Evolutionary conservation across 2,329 filamentous ascomycete species (phyloP), one percentile per base, ranked within the genome.

Genomic region (Colletotrichum nymphaeae): DNA sequence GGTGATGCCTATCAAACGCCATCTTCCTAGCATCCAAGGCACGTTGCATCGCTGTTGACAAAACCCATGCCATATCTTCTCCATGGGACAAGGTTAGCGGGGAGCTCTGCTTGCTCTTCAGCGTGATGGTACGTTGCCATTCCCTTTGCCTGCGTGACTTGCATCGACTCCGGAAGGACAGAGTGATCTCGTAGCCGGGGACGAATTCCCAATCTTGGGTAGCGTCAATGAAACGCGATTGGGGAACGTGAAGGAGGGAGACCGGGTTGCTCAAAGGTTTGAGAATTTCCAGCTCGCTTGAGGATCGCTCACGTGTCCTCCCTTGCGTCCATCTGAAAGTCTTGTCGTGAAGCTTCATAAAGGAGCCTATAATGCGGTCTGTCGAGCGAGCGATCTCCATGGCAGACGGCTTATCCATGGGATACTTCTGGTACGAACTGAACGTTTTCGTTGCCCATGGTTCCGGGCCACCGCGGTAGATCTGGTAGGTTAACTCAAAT

Each of bases 361-460:
- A 90, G 9, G 88, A 80, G 16, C 86, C 87, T 72, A 90, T 77
- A 76, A 88, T 87, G 67, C 84, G 82, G 76, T 89, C 87, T 12
- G 83, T 85, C n/a, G 85, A 84, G 30, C 86, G 78, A 58, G 87
- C 81, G 58, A 89, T 79, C 52, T 88, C 86, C 71, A 83, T 82
- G n/a, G 86, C 84, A 32, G 82, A 79, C 11, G 84, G 81, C 52
- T 81, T 80, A n/a, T 83, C 85, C 63, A 89, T 72, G 35, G 83
- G 79, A 26, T 84, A 83, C 67, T 85, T 83, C 77, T 90, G 88
- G 77, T 88, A 89, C 12, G 88, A 90, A 53, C 79, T 82, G 76
- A 86, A 86, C 11, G 83, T 83, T 73, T 83, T 82, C 69, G 87
- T 84, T 24, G 84, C 83, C 81, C 85, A 86, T 46, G 82, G 77